Evolutionary conservation across 352 stramenopile genomes (phyloP).

Genomic region (Globisporangium rhizosaccharum): DNA sequence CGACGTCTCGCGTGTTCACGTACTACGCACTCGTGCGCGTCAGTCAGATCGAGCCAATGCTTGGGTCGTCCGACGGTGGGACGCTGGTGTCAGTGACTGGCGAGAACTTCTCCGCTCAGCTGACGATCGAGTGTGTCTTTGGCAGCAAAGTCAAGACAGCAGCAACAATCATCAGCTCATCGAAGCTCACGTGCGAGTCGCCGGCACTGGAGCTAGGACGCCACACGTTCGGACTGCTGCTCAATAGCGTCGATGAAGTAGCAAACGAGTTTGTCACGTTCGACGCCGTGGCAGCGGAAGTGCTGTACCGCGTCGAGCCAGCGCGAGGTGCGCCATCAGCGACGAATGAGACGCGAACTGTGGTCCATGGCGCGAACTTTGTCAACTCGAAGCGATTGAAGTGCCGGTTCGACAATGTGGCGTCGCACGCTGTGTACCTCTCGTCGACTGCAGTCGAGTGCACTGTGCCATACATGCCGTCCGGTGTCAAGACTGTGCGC

Average conservation of each 20-base stretch:
- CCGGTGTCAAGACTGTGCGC: conserved; percentile 32
- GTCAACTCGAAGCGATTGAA: conserved; percentile 30
- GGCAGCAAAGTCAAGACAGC: conserved; percentile 9
- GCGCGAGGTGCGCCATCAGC: conserved; percentile 19
- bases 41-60: conserved; percentile 12
- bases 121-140: conserved; percentile 31
- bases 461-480: conserved; percentile 34
- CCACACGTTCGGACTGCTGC: conserved; percentile 26
- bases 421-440: conserved; percentile 30
- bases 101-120: conserved; percentile 17
- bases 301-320: conserved; percentile 25
- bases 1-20: conserved; percentile 16
- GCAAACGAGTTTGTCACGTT: conserved; percentile 28
- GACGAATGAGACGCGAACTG: conserved; percentile 14
- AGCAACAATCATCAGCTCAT: conserved; percentile 5
- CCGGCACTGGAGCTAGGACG: conserved; percentile 21
- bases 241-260: conserved; percentile 14
- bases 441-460: conserved; percentile 48
- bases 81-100: conserved; percentile 21
- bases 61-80: conserved; percentile 27
- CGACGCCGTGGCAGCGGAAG: conserved; percentile 24
- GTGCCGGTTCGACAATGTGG: conserved; percentile 39
- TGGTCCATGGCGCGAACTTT: conserved; percentile 45
- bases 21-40: conserved; percentile 19
- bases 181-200: conserved; percentile 18